Base-by-base conservation (phyloP, 495 filamentous ascomycete genomes). In the Melanomma pulvis-pyrius region DNA sequence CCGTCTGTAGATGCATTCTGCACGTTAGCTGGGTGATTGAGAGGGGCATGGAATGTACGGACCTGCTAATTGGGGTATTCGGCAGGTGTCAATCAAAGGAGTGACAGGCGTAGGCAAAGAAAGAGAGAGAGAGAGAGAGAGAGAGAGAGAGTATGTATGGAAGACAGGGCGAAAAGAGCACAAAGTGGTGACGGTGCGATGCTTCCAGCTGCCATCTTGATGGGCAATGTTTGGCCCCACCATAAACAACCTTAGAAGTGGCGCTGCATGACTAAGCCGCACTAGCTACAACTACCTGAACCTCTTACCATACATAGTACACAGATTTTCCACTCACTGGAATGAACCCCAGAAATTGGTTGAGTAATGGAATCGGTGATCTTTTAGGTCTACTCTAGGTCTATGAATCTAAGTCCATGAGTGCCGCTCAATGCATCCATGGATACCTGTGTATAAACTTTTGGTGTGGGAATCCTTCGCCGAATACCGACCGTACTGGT, bases 21-120 rank as follows among this genome's bases (percentile, higher is more conserved):
- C 25, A 9, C 9, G 73, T 75, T 72, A 75, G 73, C 73, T 61
- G 61, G 68, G 73, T 64, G 59, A 75, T 69, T 29, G 60, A 9
- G 44, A 39, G 22, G 32, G 34, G 24, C 11, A 1, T 34, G 62
- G 66, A 69, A 69, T 72, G 66, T 57, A 52, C 19, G 13, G 4
- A 68, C 68, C 24, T 57, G 28, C 15, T 24, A 19, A 7, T 24
- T 8, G 59, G 5, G 46, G 22, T 22, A 15, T 1, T 19, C n/a
- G n/a, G 26, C 52, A 29, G 39, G 25, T 26, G 7, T 12, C 46
- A 55, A 59, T n/a, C 36, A 49, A 58, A 58, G 22, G 41, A 62
- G 59, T 41, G 59, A 63, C 46, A 49, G 36, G 34, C 24, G 21
- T 15, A 36, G 32, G 34, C 9, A 8, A 39, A 34, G 53, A 65